Evolutionary conservation across 2,329 filamentous ascomycete genomes (phyloP), one percentile per base, ranked within the genome.

Genomic region (Annulohypoxylon truncatum): DNA sequence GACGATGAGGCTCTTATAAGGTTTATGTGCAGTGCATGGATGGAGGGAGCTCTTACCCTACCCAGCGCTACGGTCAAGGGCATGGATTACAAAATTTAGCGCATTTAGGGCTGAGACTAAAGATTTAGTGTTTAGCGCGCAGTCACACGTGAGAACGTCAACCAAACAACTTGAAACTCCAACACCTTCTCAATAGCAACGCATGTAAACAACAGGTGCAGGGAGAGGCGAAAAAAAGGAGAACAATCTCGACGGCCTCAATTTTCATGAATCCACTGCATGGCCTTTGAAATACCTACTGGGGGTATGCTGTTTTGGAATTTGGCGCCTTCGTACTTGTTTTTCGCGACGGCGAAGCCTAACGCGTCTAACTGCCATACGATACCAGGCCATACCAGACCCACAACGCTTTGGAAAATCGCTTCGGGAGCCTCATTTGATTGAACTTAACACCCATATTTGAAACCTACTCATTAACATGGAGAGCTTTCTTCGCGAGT

Each of bases 401-500:
- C 54, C 51, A 60, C 46, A 44, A 28, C 51, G 55, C 29, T 15
- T 18, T n/a, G n/a, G n/a, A n/a, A n/a, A n/a, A n/a, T n/a, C n/a
- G n/a, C n/a, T n/a, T 26, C 24, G 2, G 13, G 12, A 35, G 33
- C 28, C 29, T 63, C 35, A 52, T 12, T 20, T 24, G 40, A 7
- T 26, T 22, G 18, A 42, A 22, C 8, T 12, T 5, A 42, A 42
- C 24, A 9, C 54, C 29, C 51, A 2, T 31, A 51, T 59, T n/a
- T n/a, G n/a, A 28, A 58, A 9, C 42, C 48, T 26, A 22, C 10
- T 24, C 18, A 15, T 47, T 22, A 69, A 54, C 48, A 98, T 99
- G 96, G 94, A 98, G 84, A 90, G 89, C 75, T 97, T 95, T 80
- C 86, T 99, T 76, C 91, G 94, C 77, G 91, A 92, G 76, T 99